Conservation (phyloP, 2,329 filamentous ascomycete species). For the Rhinocladiella similis region DNA sequence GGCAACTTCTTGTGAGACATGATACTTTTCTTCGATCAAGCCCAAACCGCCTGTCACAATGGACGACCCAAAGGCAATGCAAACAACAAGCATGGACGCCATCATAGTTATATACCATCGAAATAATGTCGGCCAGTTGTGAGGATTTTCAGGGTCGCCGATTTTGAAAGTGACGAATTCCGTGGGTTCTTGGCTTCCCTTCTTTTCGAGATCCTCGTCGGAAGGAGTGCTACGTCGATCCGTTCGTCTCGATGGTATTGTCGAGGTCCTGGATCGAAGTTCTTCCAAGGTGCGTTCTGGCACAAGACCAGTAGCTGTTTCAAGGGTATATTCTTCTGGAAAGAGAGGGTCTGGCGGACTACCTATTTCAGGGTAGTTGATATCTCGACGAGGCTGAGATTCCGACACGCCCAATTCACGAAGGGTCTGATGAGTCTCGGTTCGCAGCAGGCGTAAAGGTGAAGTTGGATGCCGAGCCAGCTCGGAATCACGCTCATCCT, state of each 20-base stretch:
- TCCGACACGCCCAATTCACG: constrained; percentile 29
- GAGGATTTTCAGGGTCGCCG: constrained; percentile 66
- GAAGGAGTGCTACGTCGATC: background rate
- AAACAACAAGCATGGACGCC: constrained; percentile 66
- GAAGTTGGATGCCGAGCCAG: constrained; percentile 5
- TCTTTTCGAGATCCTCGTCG: constrained; percentile 33
- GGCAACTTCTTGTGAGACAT: constrained; percentile 47
- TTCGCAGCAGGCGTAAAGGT: constrained; percentile 10
- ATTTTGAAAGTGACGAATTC: constrained; percentile 69
- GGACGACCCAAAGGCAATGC: constrained; percentile 57
- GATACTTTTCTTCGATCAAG: constrained; percentile 53
- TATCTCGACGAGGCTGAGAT: constrained; percentile 28
- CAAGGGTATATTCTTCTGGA: constrained; percentile 60
- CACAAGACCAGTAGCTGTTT: constrained; percentile 62
- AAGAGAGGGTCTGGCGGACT: constrained; percentile 25
- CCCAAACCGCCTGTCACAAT: constrained; percentile 60
- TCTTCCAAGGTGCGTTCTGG: constrained; percentile 53
- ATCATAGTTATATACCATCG: constrained; percentile 68
- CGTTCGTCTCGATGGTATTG: constrained; percentile 36
- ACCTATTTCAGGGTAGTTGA: constrained; percentile 35
- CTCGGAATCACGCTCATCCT: background rate
- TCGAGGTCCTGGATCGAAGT: constrained; percentile 41
- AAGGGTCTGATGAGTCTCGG: constrained; percentile 28
- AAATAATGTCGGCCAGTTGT: constrained; percentile 55
- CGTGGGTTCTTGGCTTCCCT: constrained; percentile 44